Conservation (phyloP, 768 basidiomycete genomes). For the Gloeopeniophorella convolvens region DNA sequence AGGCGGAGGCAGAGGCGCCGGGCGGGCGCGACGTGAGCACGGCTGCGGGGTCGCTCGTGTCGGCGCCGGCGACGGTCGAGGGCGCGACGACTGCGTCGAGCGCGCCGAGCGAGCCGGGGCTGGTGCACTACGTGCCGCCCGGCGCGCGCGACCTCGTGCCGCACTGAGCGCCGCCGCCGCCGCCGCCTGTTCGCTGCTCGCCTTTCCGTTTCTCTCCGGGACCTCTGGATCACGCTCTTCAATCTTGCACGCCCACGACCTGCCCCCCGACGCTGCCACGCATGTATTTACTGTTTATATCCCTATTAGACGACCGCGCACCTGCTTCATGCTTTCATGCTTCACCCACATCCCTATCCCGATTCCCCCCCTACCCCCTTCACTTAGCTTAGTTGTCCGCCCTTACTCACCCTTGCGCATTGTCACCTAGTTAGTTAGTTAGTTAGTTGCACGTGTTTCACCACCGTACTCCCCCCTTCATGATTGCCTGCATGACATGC, state of each 20-base stretch:
- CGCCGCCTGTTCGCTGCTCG: not conserved
- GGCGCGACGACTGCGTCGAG: conserved; percentile 46
- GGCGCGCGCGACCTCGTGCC: not conserved
- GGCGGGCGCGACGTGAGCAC: conserved; percentile 62
- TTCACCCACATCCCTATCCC: not conserved
- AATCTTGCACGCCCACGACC: too few relatives aligned
- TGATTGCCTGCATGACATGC: too few relatives aligned
- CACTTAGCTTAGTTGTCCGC: conserved; percentile 1
- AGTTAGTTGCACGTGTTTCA: too few relatives aligned
- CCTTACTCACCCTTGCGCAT: too few relatives aligned
- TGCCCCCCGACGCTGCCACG: too few relatives aligned
- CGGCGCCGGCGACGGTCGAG: conserved; percentile 53
- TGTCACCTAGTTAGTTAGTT: too few relatives aligned
- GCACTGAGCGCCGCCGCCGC: not conserved
- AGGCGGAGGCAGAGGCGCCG: conserved; percentile 24
- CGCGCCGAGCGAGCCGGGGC: conserved; percentile 41
- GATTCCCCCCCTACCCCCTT: not conserved
- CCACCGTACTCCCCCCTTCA: too few relatives aligned
- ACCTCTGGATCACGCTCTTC: conserved; percentile 2
- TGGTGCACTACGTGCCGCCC: conserved; percentile 28
- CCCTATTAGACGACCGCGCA: too few relatives aligned
- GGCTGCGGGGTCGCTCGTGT: conserved; percentile 62
- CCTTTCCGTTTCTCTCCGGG: not conserved
- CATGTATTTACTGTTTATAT: too few relatives aligned
- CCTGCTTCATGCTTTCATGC: not conserved